Evolutionary conservation across 225 moss, liverwort and hornwort genomes (phyloP).

Genomic region (Rhytidiadelphus loreus): DNA sequence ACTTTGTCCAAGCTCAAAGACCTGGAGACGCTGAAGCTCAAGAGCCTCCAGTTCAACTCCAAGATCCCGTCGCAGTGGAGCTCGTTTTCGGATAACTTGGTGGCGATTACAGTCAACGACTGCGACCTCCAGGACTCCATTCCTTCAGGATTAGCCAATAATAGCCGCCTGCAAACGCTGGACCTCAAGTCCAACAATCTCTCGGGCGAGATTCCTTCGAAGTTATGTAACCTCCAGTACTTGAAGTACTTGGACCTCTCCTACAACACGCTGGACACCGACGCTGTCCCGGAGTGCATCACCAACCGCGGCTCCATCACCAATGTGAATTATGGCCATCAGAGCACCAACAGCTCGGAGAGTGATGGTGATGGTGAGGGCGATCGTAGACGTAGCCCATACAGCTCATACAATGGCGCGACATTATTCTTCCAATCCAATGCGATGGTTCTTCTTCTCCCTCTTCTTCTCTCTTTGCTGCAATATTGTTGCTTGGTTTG

Average conservation of each 20-base stretch:
- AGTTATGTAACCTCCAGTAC: conserved; percentile 12
- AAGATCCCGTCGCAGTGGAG: conserved; percentile 43
- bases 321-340: conserved; percentile 35
- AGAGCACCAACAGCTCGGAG: not conserved
- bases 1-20: conserved; percentile 23
- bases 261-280: conserved; percentile 28
- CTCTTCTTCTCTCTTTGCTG: not conserved
- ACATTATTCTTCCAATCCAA: not conserved
- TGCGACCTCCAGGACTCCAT: conserved; percentile 35
- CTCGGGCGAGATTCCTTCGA: conserved; percentile 20
- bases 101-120: conserved; percentile 17
- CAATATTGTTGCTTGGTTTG: not conserved
- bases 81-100: conserved; percentile 23
- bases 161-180: conserved; percentile 22
- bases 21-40: conserved; percentile 22
- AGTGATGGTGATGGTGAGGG: not conserved
- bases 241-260: conserved; percentile 48
- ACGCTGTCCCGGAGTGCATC: conserved; percentile 19
- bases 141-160: conserved; percentile 21
- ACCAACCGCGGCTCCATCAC: conserved; percentile 22
- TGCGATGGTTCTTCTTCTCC: not conserved
- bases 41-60: conserved; percentile 28
- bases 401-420: not conserved
- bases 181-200: conserved; percentile 38
- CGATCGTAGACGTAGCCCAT: not conserved